These are phyloP conservation scores for Phytopythium aichiense DNA, from an alignment of 352 stramenopile species.

Conservation along the genomic window DNA sequence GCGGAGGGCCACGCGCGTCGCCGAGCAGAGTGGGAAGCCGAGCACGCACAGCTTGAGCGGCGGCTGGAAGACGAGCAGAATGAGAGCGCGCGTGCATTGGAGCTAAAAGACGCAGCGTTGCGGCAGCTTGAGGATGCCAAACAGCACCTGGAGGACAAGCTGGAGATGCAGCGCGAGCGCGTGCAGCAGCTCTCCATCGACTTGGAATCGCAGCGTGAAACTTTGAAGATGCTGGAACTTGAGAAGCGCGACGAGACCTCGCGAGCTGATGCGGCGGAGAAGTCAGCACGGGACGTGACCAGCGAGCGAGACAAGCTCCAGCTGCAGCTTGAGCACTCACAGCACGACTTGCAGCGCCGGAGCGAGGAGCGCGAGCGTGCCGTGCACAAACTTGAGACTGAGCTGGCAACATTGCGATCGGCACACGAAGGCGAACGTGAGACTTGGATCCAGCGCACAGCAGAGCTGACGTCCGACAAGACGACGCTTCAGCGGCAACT, in stretches of 20 bases:
- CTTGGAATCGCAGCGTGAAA: constrained; percentile 29
- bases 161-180: constrained; percentile 27
- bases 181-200: constrained; percentile 36
- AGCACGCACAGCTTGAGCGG: constrained; percentile 30
- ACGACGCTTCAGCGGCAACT: constrained; percentile 47
- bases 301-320: constrained; percentile 56
- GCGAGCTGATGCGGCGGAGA: constrained; percentile 32
- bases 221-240: constrained; percentile 30
- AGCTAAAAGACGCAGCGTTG: constrained; percentile 44
- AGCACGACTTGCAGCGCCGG: constrained; percentile 27
- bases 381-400: constrained; percentile 30
- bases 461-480: constrained; percentile 59
- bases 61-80: constrained; percentile 29
- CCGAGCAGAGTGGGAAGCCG: constrained; percentile 22
- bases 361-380: constrained; percentile 23
- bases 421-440: constrained; percentile 48
- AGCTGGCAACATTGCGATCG: constrained; percentile 31
- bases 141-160: constrained; percentile 51
- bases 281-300: constrained; percentile 20
- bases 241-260: constrained; percentile 19
- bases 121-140: constrained; percentile 42
- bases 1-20: constrained; percentile 17
- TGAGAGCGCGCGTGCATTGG: constrained; percentile 39
- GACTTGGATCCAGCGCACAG: constrained; percentile 56
- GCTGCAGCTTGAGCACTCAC: constrained; percentile 44